Evolutionary conservation across 108 stramenopile genomes (phyloP).

Genomic region (Pseudonitzschia pungens): DNA sequence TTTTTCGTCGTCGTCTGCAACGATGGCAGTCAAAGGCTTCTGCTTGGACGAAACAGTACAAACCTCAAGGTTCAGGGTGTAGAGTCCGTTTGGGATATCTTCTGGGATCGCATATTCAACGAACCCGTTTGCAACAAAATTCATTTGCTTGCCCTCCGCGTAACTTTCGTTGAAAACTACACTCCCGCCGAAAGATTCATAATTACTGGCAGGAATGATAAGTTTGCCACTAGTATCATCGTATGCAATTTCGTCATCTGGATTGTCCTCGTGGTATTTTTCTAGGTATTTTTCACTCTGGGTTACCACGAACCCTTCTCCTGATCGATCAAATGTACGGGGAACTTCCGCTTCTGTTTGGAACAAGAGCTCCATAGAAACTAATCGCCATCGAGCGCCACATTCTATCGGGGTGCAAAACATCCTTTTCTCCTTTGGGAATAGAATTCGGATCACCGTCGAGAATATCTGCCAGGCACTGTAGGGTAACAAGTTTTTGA

Average conservation of each 20-base stretch:
- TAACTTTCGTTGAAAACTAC: constrained; percentile 37
- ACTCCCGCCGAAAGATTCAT: constrained; percentile 20
- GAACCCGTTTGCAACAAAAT: constrained; percentile 33
- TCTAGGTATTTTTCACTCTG: constrained; percentile 32
- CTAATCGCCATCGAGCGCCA: constrained; percentile 33
- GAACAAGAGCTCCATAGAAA: constrained; percentile 29
- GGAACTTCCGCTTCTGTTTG: constrained; percentile 30
- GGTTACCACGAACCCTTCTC: constrained; percentile 20
- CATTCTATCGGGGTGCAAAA: constrained; percentile 27
- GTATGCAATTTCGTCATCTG: constrained; percentile 17
- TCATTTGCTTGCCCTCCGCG: constrained; percentile 42
- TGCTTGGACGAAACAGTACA: constrained; percentile 47
- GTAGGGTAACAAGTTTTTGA: constrained; percentile 30
- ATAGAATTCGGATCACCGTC: constrained; percentile 30
- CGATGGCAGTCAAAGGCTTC: constrained; percentile 25
- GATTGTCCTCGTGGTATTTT: constrained; percentile 25
- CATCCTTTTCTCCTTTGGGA: constrained; percentile 34
- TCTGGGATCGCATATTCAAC: constrained; percentile 41
- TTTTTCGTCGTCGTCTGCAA: constrained; percentile 15
- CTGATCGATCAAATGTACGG: constrained; percentile 27
- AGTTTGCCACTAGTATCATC: constrained; percentile 13
- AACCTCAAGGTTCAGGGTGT: constrained; percentile 29
- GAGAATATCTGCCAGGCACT: constrained; percentile 32
- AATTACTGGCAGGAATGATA: constrained; percentile 25
- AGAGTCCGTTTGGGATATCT: constrained; percentile 23